A percentile compares a stretch with the other conserved stretches of the same genome.
phyloP scores from a whole-genome alignment of 2,329 filamentous ascomycete genomes.

The Sphaerostilbella broomeana region DNA sequence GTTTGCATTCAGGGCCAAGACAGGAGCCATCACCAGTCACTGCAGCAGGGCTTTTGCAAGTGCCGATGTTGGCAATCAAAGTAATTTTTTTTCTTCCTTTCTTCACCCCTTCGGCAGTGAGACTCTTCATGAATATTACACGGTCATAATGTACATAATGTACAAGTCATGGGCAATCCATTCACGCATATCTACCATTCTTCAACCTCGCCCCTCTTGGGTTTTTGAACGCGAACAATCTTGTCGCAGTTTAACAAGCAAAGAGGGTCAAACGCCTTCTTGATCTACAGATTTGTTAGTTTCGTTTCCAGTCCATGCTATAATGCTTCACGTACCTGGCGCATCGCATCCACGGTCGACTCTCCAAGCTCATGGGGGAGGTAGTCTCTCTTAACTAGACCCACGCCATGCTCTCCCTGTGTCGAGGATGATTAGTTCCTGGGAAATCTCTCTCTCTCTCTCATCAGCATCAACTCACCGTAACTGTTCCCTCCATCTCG shows the following conservation, averaged over 20 bases:
- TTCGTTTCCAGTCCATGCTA: not conserved
- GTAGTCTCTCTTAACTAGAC: constrained; percentile 79
- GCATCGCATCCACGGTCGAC: constrained; percentile 72
- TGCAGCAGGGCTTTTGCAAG: too few relatives aligned
- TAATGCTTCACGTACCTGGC: constrained; percentile 50
- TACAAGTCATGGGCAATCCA: too few relatives aligned
- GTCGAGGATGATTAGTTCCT: too few relatives aligned
- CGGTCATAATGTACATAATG: too few relatives aligned
- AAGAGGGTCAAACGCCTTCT: constrained; percentile 72
- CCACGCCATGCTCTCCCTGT: constrained; percentile 74
- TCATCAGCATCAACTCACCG: constrained; percentile 39
- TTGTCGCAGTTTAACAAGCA: constrained; percentile 65
- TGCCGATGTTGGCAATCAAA: too few relatives aligned
- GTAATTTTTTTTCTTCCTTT: too few relatives aligned
- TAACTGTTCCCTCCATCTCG: constrained; percentile 78
- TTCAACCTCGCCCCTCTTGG: constrained; percentile 36
- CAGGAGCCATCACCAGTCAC: too few relatives aligned
- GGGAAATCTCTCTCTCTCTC: too few relatives aligned
- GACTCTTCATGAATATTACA: too few relatives aligned
- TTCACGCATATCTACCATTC: constrained; percentile 43
- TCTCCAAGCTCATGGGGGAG: constrained; percentile 70
- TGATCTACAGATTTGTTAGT: constrained; percentile 50
- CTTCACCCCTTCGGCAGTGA: too few relatives aligned
- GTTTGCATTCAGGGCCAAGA: too few relatives aligned
- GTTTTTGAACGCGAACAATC: constrained; percentile 53